Base-by-base conservation (phyloP, 139 green algal genomes). In the Desmodesmus armatus region DNA sequence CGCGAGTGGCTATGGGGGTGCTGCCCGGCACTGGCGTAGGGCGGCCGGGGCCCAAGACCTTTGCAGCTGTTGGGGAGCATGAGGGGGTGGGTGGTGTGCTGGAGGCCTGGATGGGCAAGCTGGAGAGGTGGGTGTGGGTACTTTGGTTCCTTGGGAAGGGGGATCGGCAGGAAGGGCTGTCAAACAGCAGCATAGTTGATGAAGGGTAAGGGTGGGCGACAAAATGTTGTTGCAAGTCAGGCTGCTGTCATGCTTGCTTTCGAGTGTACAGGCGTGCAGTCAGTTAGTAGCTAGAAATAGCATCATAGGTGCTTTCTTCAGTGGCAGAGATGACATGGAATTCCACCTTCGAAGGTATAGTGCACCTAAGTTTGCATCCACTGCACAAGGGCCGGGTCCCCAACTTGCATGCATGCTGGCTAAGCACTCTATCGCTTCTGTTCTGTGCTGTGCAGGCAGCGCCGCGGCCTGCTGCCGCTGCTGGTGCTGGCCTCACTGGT, bases 401-500 rank as follows among this genome's bases (percentile, higher is more conserved):
- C n/a, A 6, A 43, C 62, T 23, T 72, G 65, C 55, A 15, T 65
- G 55, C 55, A 31, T 31, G 33, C 39, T 17, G n/a, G 5, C 43
- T 3, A 23, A 29, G 11, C 13, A 60, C 47, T 29, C 3, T 67
- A 13, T 40, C 66, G 43, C 39, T 53, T n/a, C 39, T 85, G 21
- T 37, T 58, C 47, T 6, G 2, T 71, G 31, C 31, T 19, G 23
- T 79, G 70, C 60, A 76, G 49, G 60, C 55, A 62, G 58, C 70
- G 62, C 15, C 23, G 21, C 66, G 83, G 84, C 5, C 72, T 91
- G 70, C 51, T 89, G 11, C 89, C 89, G 19, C 39, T 75, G 27
- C 71, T 92, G 1, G 73, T 89, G 0, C 19, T 92, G 3, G 78
- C 73, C 35, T 41, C 62, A 0, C 60, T 92, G 69, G 37, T 91